phyloP scores from a whole-genome alignment of 257 asterid genomes.

The Przewalskia tangutica region DNA sequence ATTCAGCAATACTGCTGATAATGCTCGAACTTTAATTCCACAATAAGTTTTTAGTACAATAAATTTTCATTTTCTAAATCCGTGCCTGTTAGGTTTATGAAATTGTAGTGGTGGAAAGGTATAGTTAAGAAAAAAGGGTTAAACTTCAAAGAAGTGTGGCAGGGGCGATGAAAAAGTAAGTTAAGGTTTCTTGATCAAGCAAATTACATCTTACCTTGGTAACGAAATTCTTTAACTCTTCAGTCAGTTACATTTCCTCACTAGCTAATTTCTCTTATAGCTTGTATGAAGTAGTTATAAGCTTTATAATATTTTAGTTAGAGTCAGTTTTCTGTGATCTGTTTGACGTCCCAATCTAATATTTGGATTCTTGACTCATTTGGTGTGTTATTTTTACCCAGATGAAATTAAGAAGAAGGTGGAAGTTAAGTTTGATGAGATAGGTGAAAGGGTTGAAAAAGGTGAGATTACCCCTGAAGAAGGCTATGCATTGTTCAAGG shows the following conservation, averaged over 20 bases:
- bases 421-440: conserved; percentile 66
- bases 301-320: background rate
- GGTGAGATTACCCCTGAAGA: conserved; percentile 78
- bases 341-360: background rate
- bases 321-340: background rate
- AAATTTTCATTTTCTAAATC: background rate
- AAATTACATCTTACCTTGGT: background rate
- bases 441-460: conserved; percentile 58
- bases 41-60: background rate
- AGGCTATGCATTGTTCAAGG: conserved; percentile 69
- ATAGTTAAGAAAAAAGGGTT: background rate
- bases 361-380: background rate
- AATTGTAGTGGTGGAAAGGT: background rate
- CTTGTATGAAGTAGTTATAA: background rate
- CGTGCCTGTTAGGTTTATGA: background rate
- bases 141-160: background rate
- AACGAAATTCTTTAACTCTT: background rate
- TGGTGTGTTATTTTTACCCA: conserved; percentile 12
- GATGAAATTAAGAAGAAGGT: conserved; percentile 72
- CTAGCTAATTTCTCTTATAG: background rate
- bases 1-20: background rate
- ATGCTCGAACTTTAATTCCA: background rate
- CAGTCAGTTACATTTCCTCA: background rate
- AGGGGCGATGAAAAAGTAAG: background rate
- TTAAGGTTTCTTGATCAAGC: background rate